Conservation (phyloP, 75 land plant species). For the Cryptomeria japonica region DNA sequence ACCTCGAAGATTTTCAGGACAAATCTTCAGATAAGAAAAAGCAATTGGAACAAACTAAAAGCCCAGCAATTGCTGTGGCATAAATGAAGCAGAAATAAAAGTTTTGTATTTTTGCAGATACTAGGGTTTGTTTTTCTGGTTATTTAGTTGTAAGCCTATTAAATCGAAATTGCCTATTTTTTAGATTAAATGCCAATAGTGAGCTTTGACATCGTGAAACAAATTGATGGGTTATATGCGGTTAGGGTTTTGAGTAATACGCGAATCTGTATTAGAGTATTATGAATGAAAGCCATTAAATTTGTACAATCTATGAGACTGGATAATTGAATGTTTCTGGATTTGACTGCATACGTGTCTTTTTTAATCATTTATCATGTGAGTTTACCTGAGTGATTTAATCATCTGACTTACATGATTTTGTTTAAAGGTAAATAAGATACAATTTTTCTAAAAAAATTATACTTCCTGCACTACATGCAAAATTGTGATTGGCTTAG, state of each 20-base stretch:
- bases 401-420: no score
- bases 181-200: neutral
- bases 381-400: no score
- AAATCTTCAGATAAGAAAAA: constrained; percentile 1
- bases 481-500: no score
- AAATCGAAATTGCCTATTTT: neutral
- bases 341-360: no score
- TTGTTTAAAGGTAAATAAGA: no score
- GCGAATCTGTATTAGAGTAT: neutral
- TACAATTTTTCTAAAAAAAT: no score
- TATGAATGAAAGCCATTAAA: no score
- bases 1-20: constrained; percentile 55
- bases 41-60: neutral
- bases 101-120: neutral
- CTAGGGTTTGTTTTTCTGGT: neutral
- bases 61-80: neutral
- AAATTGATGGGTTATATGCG: neutral
- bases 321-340: constrained; percentile 25
- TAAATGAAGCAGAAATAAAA: neutral
- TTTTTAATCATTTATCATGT: no score
- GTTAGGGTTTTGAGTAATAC: neutral
- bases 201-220: neutral
- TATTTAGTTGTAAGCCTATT: neutral
- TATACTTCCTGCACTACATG: no score
- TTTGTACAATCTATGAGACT: no score